Conservation (phyloP, 345 rosid genomes). For the Litchi chinensis region DNA sequence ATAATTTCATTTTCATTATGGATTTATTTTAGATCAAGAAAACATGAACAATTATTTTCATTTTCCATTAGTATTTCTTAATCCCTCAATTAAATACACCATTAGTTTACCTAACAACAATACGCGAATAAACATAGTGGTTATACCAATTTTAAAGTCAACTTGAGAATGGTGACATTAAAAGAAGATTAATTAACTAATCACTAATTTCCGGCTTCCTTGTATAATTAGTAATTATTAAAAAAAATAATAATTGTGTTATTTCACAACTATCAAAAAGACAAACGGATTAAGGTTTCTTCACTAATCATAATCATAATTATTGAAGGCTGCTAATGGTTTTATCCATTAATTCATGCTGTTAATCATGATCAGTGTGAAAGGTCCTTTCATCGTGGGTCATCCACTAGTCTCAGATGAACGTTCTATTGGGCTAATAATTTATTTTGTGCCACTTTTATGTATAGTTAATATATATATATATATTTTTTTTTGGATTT, state of each 20-base stretch:
- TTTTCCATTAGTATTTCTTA: too few species aligned
- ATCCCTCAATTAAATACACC: too few species aligned
- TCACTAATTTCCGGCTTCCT: background rate
- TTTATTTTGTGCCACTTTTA: background rate
- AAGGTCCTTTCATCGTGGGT: background rate
- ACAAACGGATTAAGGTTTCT: background rate
- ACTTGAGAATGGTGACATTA: conserved; percentile 4
- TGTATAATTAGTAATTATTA: background rate
- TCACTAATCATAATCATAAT: background rate
- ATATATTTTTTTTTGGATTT: too few species aligned
- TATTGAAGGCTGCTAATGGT: background rate
- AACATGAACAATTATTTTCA: too few species aligned
- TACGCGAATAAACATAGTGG: too few species aligned
- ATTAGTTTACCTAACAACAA: too few species aligned
- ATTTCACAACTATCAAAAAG: background rate
- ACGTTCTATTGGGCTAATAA: background rate
- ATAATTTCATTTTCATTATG: too few species aligned
- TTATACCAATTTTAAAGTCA: background rate
- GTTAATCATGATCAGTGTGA: background rate
- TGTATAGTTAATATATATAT: background rate
- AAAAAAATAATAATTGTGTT: too few species aligned
- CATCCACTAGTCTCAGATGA: background rate
- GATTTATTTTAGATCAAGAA: too few species aligned
- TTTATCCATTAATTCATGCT: background rate
- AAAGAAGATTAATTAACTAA: background rate